Conservation (phyloP, 768 basidiomycete genomes). For the Coprinopsis cinerea region DNA sequence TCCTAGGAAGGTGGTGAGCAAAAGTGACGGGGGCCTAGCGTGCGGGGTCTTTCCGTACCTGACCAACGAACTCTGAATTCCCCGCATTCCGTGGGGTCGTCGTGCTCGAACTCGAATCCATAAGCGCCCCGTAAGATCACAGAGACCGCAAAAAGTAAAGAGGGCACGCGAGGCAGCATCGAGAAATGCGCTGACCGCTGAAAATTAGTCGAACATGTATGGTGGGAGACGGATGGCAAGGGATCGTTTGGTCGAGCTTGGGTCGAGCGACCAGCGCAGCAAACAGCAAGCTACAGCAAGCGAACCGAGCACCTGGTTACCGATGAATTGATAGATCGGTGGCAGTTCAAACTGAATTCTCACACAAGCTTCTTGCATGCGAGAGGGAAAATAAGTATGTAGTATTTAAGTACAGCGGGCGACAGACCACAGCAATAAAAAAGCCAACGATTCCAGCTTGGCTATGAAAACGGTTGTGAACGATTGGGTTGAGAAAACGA, state of each 20-base stretch:
- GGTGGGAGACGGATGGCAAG: constrained; percentile 2
- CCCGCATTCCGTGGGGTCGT: constrained; percentile 21
- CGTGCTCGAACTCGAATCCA: constrained; percentile 19
- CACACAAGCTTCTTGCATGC: too few relatives aligned
- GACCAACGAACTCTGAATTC: constrained; percentile 20
- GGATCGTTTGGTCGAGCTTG: too few relatives aligned
- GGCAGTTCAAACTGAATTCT: too few relatives aligned
- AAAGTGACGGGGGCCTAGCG: neutral
- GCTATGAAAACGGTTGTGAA: too few relatives aligned
- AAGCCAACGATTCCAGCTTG: too few relatives aligned
- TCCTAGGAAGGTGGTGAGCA: constrained; percentile 12
- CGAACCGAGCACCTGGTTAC: too few relatives aligned
- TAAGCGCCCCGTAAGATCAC: constrained; percentile 2
- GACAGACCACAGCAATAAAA: too few relatives aligned
- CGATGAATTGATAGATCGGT: too few relatives aligned
- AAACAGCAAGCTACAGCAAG: too few relatives aligned
- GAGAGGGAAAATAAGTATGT: too few relatives aligned
- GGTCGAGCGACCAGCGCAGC: too few relatives aligned
- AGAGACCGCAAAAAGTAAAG: constrained; percentile 1
- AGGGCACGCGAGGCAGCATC: constrained; percentile 3
- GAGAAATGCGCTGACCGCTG: neutral
- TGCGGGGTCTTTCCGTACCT: constrained; percentile 14
- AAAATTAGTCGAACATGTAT: constrained; percentile 12
- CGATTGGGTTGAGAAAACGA: neutral
- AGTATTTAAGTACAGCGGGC: too few relatives aligned